Evolutionary conservation across 2,329 filamentous ascomycete genomes (phyloP).

Genomic region (Fusarium pseudocircinatum): DNA sequence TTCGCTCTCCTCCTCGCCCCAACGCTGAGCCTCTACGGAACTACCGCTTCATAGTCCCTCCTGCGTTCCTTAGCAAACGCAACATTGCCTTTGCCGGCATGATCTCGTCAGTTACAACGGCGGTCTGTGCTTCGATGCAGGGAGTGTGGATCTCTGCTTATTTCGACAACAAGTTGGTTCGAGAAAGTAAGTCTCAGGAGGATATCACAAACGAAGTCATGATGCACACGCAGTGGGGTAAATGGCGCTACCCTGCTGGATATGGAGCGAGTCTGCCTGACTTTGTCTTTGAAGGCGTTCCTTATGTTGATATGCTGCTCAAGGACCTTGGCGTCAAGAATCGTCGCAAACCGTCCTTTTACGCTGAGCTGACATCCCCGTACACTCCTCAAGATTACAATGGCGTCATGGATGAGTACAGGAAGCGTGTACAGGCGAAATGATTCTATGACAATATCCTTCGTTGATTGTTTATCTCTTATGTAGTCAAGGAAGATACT

Average conservation of each 20-base stretch:
- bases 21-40: neutral
- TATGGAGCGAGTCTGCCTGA: neutral
- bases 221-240: constrained; percentile 1
- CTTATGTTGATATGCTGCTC: constrained; percentile 6
- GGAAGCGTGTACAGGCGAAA: neutral
- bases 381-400: neutral
- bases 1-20: neutral
- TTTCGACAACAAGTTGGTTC: neutral
- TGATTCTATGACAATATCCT: neutral
- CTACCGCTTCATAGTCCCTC: neutral
- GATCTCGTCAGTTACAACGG: neutral
- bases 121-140: neutral
- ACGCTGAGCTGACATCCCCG: neutral
- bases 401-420: neutral
- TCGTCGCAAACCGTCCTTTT: neutral
- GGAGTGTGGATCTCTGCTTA: constrained; percentile 2
- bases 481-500: neutral
- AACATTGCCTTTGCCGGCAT: constrained; percentile 1
- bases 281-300: neutral
- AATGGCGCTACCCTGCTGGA: constrained; percentile 3
- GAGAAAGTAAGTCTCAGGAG: neutral
- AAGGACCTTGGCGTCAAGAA: neutral
- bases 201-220: neutral
- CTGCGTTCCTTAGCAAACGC: neutral
- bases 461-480: neutral